Conservation (phyloP, 2,329 filamentous ascomycete genomes). For the Diaporthe vexans region DNA sequence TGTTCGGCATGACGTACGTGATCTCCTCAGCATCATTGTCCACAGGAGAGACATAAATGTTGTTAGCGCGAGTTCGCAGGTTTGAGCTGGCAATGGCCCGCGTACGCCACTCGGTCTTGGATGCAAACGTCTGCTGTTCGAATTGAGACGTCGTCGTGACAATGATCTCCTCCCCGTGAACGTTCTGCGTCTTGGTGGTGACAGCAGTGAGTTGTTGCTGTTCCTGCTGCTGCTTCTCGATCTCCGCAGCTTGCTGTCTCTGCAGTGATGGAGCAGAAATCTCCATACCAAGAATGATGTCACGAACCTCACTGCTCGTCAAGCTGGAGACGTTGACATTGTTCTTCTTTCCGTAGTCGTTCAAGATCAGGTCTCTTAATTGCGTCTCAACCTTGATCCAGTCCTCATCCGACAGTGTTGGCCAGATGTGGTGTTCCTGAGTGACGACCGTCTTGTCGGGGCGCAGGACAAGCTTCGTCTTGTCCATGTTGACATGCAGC, state of each 20-base stretch:
- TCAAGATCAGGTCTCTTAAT: constrained; percentile 93
- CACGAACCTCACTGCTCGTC: constrained; percentile 95
- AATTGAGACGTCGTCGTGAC: constrained; percentile 98
- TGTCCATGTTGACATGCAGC: constrained; percentile 97
- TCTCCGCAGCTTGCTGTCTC: constrained; percentile 96
- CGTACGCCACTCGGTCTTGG: constrained; percentile 99
- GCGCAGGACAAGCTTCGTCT: constrained; percentile 94
- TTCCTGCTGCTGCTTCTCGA: constrained; percentile 98
- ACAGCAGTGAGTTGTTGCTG: constrained; percentile 96
- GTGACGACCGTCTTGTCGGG: constrained; percentile 99
- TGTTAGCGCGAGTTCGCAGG: constrained; percentile 92
- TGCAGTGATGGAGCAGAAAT: constrained; percentile 98
- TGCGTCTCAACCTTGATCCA: constrained; percentile 99
- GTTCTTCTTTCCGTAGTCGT: constrained; percentile 99
- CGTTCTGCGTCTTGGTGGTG: constrained; percentile 98
- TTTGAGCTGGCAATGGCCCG: constrained; percentile 97
- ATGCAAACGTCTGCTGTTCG: constrained; percentile 97
- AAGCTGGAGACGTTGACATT: constrained; percentile 98
- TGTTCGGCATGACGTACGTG: constrained; percentile 99
- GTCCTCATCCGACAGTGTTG: constrained; percentile 91
- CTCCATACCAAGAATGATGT: constrained; percentile 99
- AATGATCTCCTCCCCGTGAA: constrained; percentile 96
- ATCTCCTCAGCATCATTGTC: constrained; percentile 92
- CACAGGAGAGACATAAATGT: constrained; percentile 98
- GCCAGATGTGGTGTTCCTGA: constrained; percentile 99